These are phyloP conservation scores for Globisporangium lucens DNA, from an alignment of 352 stramenopile genomes.

Conservation along the genomic window DNA sequence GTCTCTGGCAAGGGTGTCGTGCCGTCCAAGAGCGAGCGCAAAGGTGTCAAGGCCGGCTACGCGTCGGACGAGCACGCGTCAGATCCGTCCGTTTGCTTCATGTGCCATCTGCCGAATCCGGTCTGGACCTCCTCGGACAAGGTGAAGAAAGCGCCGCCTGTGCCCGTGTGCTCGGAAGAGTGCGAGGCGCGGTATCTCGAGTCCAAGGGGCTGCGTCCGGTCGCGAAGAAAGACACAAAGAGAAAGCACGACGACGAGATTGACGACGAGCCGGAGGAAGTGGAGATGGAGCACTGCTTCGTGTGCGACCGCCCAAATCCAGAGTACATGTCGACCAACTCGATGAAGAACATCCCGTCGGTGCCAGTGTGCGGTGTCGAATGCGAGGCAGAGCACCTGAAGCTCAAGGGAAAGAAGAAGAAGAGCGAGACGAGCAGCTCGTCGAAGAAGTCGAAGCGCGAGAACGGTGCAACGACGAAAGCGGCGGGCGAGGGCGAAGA, in stretches of 20 bases:
- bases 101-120: conserved; percentile 56
- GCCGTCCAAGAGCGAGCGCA: conserved; percentile 28
- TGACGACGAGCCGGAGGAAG: conserved; percentile 9
- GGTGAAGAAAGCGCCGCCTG: conserved; percentile 46
- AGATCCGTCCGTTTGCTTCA: conserved; percentile 38
- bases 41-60: conserved; percentile 34
- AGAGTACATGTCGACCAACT: conserved; percentile 62
- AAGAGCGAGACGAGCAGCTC: conserved; percentile 26
- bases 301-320: conserved; percentile 57
- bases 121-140: conserved; percentile 67
- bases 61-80: conserved; percentile 2
- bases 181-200: conserved; percentile 60
- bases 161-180: conserved; percentile 52
- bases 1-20: conserved; percentile 17
- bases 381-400: conserved; percentile 53
- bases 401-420: conserved; percentile 20
- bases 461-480: background rate
- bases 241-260: conserved; percentile 18
- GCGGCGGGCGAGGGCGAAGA: background rate
- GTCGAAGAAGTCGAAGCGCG: conserved; percentile 4
- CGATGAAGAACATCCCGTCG: conserved; percentile 43
- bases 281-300: conserved; percentile 46
- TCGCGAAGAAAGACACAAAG: conserved; percentile 19
- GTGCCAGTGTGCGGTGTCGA: conserved; percentile 67
- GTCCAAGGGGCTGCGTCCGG: conserved; percentile 42